A percentile compares a stretch with the other conserved stretches of the same genome.
phyloP scores from a whole-genome alignment of 2,329 filamentous ascomycete species.

The Talaromyces sp. region DNA sequence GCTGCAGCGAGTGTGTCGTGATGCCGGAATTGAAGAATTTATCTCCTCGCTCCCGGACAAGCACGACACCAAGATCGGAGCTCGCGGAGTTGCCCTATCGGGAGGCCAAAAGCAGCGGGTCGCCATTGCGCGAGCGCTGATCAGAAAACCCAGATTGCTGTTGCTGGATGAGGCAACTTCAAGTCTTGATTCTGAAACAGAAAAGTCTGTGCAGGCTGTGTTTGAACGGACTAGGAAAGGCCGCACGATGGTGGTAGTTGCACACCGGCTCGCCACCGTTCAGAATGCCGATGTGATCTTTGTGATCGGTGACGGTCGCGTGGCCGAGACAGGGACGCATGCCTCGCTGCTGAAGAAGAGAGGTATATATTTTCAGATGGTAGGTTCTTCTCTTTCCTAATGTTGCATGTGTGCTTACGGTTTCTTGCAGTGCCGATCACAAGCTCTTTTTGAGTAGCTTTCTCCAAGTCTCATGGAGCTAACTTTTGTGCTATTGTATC shows the following conservation, averaged over 20 bases:
- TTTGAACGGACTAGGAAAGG: constrained; percentile 61
- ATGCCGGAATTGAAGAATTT: constrained; percentile 50
- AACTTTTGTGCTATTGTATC: background rate
- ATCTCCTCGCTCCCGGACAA: constrained; percentile 48
- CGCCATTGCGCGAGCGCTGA: constrained; percentile 50
- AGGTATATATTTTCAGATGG: constrained; percentile 52
- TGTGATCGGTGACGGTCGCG: constrained; percentile 59
- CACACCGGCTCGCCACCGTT: constrained; percentile 69
- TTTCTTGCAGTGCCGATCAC: background rate
- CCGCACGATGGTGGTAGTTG: constrained; percentile 65
- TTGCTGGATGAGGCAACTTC: constrained; percentile 56
- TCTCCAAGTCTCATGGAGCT: background rate
- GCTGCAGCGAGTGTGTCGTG: constrained; percentile 42
- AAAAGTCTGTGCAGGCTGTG: constrained; percentile 61
- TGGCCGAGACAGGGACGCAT: constrained; percentile 57
- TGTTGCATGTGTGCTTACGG: background rate
- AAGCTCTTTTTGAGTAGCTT: background rate
- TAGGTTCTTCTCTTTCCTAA: constrained; percentile 24
- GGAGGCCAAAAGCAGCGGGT: constrained; percentile 54
- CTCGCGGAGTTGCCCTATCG: constrained; percentile 43
- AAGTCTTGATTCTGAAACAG: constrained; percentile 59
- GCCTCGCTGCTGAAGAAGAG: constrained; percentile 47
- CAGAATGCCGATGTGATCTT: constrained; percentile 74
- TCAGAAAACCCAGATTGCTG: constrained; percentile 47
- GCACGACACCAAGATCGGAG: constrained; percentile 44